Conservation (phyloP, 1,284 basidiomycete genomes). For the Anthracocystis panici-leucophaei region DNA sequence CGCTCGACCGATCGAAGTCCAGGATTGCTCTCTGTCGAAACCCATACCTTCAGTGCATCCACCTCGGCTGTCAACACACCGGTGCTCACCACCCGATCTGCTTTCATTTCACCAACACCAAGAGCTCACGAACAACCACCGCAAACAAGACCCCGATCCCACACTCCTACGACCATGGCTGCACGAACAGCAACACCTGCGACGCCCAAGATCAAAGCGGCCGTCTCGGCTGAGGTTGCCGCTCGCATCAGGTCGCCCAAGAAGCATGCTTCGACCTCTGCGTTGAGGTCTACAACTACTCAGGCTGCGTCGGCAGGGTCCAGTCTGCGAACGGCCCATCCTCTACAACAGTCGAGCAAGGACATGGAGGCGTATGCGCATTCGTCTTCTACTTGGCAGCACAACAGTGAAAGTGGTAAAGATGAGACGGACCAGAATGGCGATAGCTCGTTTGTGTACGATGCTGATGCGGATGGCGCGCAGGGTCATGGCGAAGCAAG, state of each 20-base stretch:
- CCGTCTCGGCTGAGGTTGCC: slow-evolving; percentile 43
- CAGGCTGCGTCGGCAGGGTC: not conserved
- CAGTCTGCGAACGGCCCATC: slow-evolving; percentile 5
- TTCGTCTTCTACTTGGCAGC: slow-evolving; percentile 27
- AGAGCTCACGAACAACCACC: not conserved
- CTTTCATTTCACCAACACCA: slow-evolving; percentile 5
- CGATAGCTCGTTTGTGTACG: slow-evolving; percentile 61
- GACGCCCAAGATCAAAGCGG: slow-evolving; percentile 45
- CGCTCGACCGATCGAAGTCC: slow-evolving; percentile 24
- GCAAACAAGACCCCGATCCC: slow-evolving; percentile 31
- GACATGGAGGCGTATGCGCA: slow-evolving; percentile 23
- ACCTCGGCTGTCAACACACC: slow-evolving; percentile 20
- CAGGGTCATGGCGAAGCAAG: slow-evolving; percentile 3
- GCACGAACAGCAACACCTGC: slow-evolving; percentile 18
- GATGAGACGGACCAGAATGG: slow-evolving; percentile 21
- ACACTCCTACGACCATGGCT: slow-evolving; percentile 31
- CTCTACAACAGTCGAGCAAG: slow-evolving; percentile 13
- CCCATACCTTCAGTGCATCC: slow-evolving; percentile 12
- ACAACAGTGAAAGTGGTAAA: slow-evolving; percentile 1
- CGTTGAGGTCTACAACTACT: slow-evolving; percentile 12
- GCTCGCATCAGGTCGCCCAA: slow-evolving; percentile 39
- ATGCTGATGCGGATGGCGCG: slow-evolving; percentile 20
- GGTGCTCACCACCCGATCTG: slow-evolving; percentile 18
- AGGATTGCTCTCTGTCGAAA: not conserved
- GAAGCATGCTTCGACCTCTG: slow-evolving; percentile 42